Base-by-base conservation (phyloP, 176 grass and related monocot genomes). In the Puya raimondii region DNA sequence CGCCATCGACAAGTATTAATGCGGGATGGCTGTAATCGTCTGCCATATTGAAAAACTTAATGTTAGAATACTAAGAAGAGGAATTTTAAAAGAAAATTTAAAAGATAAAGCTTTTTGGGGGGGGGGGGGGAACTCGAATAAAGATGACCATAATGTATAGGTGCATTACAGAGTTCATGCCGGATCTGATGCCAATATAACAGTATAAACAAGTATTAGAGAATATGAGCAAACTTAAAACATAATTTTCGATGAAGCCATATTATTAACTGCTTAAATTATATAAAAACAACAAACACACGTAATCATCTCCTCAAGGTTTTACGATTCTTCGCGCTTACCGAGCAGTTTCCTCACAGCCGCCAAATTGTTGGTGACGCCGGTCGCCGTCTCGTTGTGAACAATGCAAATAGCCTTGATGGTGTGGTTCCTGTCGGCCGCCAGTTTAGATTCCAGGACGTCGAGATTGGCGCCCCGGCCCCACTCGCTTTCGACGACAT, bases 341-440 rank as follows among this genome's bases (percentile, higher is more conserved):
- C 91, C 91, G 21, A 97, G 89, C 53, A 97, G 23, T 50, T 70
- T 75, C 50, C 89, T 83, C 1, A 99, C 87, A 42, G 85, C 29
- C 29, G 85, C 70, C 69, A 99, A 72, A 79, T 99, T 79, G 70
- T 93, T 99, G 84, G 89, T 99, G 16, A 99, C 94, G 21, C 94
- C 94, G 10, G 94, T 99, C n/a, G 89, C 94, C 2, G 94, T 99
- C 75, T 99, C 94, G 70, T 99, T 99, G 87, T 99, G 94, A 42
- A 99, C 94, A 75, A 99, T 84, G 72, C 87, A 90, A 12, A 99
- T n/a, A 17, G 94, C 94, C 86, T 99, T 99, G 82, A 99, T 99
- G 64, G 84, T 72, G 66, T 80, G 89, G 9, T 22, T 12, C 10
- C 82, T 29, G 68, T 99, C 94, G 0, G 11, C 10, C 14, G 77